Conservation (phyloP, 2,329 filamentous ascomycete species). For the Fusarium humuli region DNA sequence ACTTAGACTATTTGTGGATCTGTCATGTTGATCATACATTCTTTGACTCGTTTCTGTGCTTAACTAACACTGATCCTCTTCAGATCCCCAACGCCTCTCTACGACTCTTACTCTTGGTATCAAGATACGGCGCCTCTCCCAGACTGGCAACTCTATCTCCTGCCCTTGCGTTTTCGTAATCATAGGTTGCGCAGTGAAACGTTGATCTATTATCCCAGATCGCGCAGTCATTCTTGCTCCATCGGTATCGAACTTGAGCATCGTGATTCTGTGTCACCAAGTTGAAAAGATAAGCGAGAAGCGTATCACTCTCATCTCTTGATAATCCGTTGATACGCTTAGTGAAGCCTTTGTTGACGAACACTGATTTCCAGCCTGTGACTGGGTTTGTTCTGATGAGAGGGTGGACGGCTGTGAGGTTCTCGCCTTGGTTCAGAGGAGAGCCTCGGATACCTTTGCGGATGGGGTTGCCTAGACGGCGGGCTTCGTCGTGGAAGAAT, state of each 20-base stretch:
- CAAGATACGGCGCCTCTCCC: slow-evolving; percentile 59
- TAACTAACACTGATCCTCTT: neutral
- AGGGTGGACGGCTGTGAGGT: slow-evolving; percentile 63
- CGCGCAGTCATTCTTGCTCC: slow-evolving; percentile 65
- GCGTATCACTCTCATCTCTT: slow-evolving; percentile 63
- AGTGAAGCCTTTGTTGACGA: slow-evolving; percentile 63
- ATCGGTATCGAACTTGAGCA: slow-evolving; percentile 65
- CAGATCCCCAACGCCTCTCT: slow-evolving; percentile 51
- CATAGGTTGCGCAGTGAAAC: slow-evolving; percentile 68
- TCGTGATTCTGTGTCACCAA: slow-evolving; percentile 67
- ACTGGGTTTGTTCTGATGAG: slow-evolving; percentile 70
- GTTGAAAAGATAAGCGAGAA: slow-evolving; percentile 62
- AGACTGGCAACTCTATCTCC: slow-evolving; percentile 57
- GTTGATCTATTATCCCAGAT: slow-evolving; percentile 74
- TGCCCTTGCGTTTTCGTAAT: slow-evolving; percentile 60
- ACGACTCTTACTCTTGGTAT: slow-evolving; percentile 53
- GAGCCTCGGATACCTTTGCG: slow-evolving; percentile 61
- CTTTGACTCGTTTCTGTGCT: neutral
- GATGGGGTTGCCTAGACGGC: slow-evolving; percentile 59
- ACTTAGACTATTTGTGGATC: neutral
- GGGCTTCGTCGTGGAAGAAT: slow-evolving; percentile 64
- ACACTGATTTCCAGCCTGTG: slow-evolving; percentile 68
- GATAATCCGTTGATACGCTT: slow-evolving; percentile 66
- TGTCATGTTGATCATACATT: neutral
- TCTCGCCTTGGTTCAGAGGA: slow-evolving; percentile 66